phyloP scores from a whole-genome alignment of 2,329 filamentous ascomycete species.

The Trichoderma arundinaceum region DNA sequence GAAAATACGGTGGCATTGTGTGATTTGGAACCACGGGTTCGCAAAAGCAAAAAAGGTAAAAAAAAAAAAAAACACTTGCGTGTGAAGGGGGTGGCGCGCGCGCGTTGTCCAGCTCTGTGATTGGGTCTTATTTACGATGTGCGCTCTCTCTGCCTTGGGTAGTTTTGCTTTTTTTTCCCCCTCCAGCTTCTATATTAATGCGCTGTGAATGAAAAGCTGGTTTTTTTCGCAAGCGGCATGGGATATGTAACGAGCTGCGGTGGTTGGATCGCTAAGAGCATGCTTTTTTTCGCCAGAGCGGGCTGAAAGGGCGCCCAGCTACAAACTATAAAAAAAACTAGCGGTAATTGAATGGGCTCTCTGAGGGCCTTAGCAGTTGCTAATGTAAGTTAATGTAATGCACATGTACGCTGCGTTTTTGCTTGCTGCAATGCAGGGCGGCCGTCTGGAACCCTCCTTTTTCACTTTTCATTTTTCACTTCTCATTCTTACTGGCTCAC shows the following conservation, averaged over 20 bases:
- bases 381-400: too few relatives aligned
- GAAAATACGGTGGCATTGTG: not conserved
- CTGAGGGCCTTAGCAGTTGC: not conserved
- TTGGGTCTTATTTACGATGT: too few relatives aligned
- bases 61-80: too few relatives aligned
- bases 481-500: not conserved
- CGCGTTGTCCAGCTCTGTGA: not conserved
- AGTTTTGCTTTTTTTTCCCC: not conserved
- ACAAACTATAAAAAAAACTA: not conserved
- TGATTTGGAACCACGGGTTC: slow-evolving; percentile 3
- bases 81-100: not conserved
- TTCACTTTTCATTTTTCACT: not conserved
- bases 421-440: not conserved
- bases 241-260: slow-evolving; percentile 3
- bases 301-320: not conserved
- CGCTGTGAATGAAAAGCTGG: not conserved
- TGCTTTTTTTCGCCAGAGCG: slow-evolving; percentile 4
- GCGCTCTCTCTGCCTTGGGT: too few relatives aligned
- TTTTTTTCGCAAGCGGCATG: not conserved
- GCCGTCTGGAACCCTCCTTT: not conserved
- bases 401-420: not conserved
- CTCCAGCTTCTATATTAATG: not conserved
- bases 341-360: not conserved
- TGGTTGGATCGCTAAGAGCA: slow-evolving; percentile 10
- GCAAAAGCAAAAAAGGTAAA: not conserved